A percentile compares a stretch with the other conserved stretches of the same genome.
These are phyloP conservation scores for Penicillium psychrofluorescens DNA, from an alignment of 495 filamentous ascomycete genomes.

Conservation along the genomic window DNA sequence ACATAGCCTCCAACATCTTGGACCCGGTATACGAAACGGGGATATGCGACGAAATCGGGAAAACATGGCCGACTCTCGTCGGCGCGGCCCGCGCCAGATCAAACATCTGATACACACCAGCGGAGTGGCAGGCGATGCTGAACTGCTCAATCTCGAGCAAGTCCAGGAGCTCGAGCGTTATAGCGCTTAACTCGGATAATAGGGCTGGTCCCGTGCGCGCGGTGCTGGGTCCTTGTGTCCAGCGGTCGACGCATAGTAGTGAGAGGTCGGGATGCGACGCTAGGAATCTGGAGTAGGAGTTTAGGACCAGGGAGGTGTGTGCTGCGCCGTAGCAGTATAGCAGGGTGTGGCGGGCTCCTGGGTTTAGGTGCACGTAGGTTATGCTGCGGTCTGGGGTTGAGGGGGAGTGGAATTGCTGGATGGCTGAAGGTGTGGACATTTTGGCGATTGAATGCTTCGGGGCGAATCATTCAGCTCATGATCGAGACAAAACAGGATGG, in stretches of 20 bases:
- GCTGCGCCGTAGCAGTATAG: constrained; percentile 3
- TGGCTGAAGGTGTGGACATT: background rate
- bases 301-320: background rate
- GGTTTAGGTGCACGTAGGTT: constrained; percentile 1
- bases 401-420: background rate
- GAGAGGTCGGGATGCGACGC: constrained; percentile 1
- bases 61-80: background rate
- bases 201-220: background rate
- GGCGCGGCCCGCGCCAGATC: background rate
- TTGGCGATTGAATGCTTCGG: no score
- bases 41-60: constrained; percentile 1
- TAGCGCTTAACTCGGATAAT: constrained; percentile 1
- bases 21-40: background rate
- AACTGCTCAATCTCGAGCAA: background rate
- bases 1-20: constrained; percentile 2
- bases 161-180: constrained; percentile 2
- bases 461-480: no score
- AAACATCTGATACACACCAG: constrained; percentile 1
- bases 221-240: constrained; percentile 1
- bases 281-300: background rate
- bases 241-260: constrained; percentile 1
- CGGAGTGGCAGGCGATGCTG: constrained; percentile 3
- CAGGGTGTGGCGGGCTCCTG: background rate
- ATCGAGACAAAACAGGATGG: no score
- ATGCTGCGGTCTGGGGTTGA: background rate